Percentiles rank a stretch among this genome's conserved stretches.
phyloP scores from a whole-genome alignment of 2,329 filamentous ascomycete genomes.

The Myriangium duriaei region DNA sequence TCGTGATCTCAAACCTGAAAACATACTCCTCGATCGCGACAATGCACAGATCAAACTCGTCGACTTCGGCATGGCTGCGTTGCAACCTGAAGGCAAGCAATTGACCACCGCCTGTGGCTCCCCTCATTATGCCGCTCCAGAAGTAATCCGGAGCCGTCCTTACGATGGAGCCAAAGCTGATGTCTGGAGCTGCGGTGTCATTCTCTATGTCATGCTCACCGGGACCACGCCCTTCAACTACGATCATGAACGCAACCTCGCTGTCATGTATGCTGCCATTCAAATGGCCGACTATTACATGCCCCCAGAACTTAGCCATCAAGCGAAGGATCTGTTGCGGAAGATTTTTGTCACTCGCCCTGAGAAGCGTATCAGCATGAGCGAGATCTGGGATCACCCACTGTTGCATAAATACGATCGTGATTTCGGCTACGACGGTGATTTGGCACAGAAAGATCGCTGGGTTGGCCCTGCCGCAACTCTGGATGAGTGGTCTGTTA shows the following conservation, averaged over 20 bases:
- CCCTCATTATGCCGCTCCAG: conserved; percentile 90
- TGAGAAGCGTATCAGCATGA: conserved; percentile 62
- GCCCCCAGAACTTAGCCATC: conserved; percentile 42
- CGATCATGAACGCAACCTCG: conserved; percentile 49
- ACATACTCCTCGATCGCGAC: conserved; percentile 70
- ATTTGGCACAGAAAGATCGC: conserved; percentile 35
- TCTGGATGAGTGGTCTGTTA: conserved; percentile 50
- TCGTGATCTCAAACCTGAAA: conserved; percentile 91
- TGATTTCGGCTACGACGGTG: conserved; percentile 54
- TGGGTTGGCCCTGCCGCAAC: conserved; percentile 42
- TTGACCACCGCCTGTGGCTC: conserved; percentile 88
- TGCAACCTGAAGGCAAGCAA: conserved; percentile 68
- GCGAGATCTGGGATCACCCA: conserved; percentile 75
- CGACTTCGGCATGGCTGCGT: conserved; percentile 94
- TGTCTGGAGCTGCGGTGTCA: conserved; percentile 88
- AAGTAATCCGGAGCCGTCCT: conserved; percentile 62
- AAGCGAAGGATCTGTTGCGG: conserved; percentile 65
- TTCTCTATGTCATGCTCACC: conserved; percentile 76
- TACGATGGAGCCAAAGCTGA: conserved; percentile 83
- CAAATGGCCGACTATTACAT: conserved; percentile 37
- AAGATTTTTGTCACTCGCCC: conserved; percentile 72
- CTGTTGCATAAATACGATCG: conserved; percentile 70
- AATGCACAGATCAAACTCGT: conserved; percentile 74
- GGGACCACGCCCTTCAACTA: conserved; percentile 68
- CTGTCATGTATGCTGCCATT: conserved; percentile 48